Conservation (phyloP, 768 basidiomycete genomes). For the Tulasnella calospora region DNA sequence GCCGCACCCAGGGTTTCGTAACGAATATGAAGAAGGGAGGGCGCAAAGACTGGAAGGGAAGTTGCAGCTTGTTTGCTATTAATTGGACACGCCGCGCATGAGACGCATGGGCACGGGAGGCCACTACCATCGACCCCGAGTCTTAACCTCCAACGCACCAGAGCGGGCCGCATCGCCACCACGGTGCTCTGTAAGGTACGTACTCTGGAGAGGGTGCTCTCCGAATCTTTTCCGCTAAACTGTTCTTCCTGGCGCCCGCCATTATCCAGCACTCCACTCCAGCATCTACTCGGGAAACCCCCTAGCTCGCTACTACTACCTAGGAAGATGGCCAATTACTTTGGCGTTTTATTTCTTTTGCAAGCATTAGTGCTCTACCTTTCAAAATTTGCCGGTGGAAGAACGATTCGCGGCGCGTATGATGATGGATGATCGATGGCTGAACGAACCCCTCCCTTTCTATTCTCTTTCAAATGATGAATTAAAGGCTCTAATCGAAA, state of each 20-base stretch:
- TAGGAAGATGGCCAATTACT: background rate
- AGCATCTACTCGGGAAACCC: background rate
- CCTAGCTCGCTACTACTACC: background rate
- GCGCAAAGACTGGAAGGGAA: background rate
- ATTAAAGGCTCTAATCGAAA: background rate
- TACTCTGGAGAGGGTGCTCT: background rate
- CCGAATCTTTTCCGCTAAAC: background rate
- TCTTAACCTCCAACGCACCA: background rate
- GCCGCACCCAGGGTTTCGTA: background rate
- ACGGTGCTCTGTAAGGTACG: conserved; percentile 1
- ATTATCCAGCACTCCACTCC: background rate
- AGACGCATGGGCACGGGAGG: background rate
- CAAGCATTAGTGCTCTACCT: background rate
- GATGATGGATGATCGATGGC: background rate
- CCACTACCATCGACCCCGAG: background rate
- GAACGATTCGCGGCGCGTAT: background rate
- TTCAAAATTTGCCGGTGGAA: background rate
- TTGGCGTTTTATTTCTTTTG: background rate
- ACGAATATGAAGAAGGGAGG: background rate
- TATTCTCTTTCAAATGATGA: background rate
- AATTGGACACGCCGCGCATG: background rate
- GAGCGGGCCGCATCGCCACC: background rate
- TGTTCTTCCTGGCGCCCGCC: background rate
- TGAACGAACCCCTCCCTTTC: background rate
- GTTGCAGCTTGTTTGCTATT: background rate